Evolutionary conservation across 176 grass and related monocot species (phyloP).

Genomic region (Carex myosuroides): DNA sequence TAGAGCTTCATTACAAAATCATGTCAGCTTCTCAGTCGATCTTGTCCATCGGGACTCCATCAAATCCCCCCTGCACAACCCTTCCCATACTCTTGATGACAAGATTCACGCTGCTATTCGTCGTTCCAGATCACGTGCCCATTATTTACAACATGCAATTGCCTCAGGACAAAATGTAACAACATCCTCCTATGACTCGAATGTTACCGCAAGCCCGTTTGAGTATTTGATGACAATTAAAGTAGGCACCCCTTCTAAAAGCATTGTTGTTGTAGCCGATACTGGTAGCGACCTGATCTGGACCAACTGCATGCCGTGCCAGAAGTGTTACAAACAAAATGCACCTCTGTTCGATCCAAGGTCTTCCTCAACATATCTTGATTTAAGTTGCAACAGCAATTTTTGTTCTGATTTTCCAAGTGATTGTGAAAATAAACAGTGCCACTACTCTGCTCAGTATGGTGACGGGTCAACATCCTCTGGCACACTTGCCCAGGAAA

Average conservation of each 20-base stretch:
- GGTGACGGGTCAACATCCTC: background rate
- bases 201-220: background rate
- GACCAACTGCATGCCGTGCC: slow-evolving; percentile 22
- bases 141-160: background rate
- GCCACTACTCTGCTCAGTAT: background rate
- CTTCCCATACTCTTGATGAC: background rate
- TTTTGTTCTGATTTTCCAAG: background rate
- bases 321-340: slow-evolving; percentile 4
- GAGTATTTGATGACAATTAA: slow-evolving; percentile 19
- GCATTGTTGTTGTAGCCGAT: slow-evolving; percentile 9
- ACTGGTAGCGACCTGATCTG: slow-evolving; percentile 26
- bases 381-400: background rate
- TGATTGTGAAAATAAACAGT: background rate
- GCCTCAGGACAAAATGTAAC: background rate
- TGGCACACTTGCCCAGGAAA: slow-evolving; percentile 7
- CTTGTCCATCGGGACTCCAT: background rate
- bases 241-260: slow-evolving; percentile 13
- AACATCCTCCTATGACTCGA: background rate
- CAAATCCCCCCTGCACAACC: slow-evolving; percentile 1
- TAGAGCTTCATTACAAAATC: background rate
- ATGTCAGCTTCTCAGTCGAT: background rate
- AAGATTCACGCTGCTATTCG: background rate
- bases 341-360: slow-evolving; percentile 8
- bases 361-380: background rate
- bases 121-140: background rate